Evolutionary conservation across 2,329 filamentous ascomycete genomes (phyloP), one percentile per base, ranked within the genome.

Genomic region (Sphaerulina populicola): DNA sequence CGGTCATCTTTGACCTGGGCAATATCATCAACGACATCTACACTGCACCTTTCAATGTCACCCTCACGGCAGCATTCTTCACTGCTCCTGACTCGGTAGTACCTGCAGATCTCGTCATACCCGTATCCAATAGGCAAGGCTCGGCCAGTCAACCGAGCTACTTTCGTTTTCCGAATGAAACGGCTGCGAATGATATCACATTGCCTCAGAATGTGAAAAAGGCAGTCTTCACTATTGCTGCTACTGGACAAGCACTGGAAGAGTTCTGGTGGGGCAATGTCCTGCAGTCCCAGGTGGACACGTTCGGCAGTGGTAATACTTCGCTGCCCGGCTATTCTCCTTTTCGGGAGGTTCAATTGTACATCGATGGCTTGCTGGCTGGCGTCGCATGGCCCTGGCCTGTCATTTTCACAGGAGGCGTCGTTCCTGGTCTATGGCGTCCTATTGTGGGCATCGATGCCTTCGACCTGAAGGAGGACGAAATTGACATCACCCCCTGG

Each of bases 351-450:
- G 76, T 93, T 1, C 86, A 90, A 60, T 71, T 93, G 0, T 72
- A 78, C 39, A 86, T 94, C 47, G 87, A 94, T 62, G 85, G 78
- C 1, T 69, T 76, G 14, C 68, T 91, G 18, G 85, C 85, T 1
- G 88, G 87, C 2, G 80, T 89, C 1, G 78, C 81, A 30, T 93
- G 85, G 86, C 88, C 88, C 1, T 91, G 86, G 60, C 86, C 87
- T 0, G 77, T 88, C 14, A 83, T 94, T 44, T 91, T 90, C 60
- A 90, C 88, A 0, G 88, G 88, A 2, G 87, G 87, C 1, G 75
- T 94, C 5, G 82, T 85, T 1, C 86, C 86, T 4, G 80, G 81
- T 1, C 76, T 93, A 36, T 88, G 89, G 77, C 75, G 86, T 6
- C 88, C 88, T 0, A 77, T 93, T 48, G 87, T 86, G 2, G 86